phyloP scores from a whole-genome alignment of 169 alveolate genomes.

The Plasmodium coatneyi region DNA sequence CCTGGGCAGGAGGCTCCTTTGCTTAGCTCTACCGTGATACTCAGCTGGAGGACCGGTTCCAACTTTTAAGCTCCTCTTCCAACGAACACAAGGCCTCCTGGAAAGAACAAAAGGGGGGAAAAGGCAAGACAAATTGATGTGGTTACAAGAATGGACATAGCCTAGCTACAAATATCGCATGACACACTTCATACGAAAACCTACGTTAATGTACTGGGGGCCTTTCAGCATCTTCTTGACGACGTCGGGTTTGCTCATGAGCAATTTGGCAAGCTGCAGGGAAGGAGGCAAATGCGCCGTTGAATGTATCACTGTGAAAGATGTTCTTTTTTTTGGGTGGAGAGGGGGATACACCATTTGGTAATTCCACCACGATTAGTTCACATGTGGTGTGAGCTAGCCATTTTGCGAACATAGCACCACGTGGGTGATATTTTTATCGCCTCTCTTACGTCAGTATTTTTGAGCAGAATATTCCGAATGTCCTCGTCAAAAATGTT shows the following conservation, averaged over 20 bases:
- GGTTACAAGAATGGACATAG: not conserved
- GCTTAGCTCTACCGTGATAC: not conserved
- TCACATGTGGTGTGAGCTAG: not conserved
- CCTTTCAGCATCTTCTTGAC: constrained; percentile 69
- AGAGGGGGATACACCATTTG: not conserved
- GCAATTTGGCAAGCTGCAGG: constrained; percentile 49
- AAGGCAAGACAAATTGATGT: not conserved
- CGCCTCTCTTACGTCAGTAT: constrained; percentile 31
- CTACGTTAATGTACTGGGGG: constrained; percentile 64
- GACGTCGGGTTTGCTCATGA: constrained; percentile 70
- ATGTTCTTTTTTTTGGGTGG: not conserved
- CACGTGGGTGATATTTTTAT: not conserved
- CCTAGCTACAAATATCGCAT: not conserved
- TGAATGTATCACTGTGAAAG: not conserved
- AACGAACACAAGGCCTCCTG: constrained; percentile 66
- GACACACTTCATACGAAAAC: not conserved
- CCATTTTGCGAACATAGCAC: not conserved
- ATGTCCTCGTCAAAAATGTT: constrained; percentile 63
- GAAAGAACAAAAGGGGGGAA: not conserved
- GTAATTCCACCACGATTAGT: not conserved
- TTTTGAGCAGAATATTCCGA: constrained; percentile 42
- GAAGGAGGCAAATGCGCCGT: not conserved
- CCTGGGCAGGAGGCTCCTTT: not conserved
- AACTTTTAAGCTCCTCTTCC: constrained; percentile 61
- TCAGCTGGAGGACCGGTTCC: constrained; percentile 20